These are phyloP conservation scores for Neoarthrinium moseri DNA, from an alignment of 2,329 filamentous ascomycete species.

Conservation along the genomic window DNA sequence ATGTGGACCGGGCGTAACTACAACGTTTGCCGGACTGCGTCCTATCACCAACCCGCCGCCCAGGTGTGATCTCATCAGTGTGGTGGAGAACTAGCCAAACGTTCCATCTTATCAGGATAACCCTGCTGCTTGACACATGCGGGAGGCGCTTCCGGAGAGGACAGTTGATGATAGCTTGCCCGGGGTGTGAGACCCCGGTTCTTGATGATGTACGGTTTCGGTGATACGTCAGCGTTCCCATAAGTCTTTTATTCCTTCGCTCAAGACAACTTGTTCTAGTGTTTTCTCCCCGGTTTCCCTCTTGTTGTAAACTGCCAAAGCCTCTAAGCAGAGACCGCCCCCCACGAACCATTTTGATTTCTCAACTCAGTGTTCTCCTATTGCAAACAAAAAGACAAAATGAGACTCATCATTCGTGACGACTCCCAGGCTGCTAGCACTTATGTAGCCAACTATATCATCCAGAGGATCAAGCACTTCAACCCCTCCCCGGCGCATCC, in stretches of 20 bases:
- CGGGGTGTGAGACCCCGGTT: too few species aligned
- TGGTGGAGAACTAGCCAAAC: conserved; percentile 25
- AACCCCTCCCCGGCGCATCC: conserved; percentile 69
- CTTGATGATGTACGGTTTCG: conserved; percentile 2
- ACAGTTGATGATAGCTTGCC: too few species aligned
- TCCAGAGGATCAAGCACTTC: conserved; percentile 78
- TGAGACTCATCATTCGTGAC: conserved; percentile 83
- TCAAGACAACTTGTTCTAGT: too few species aligned
- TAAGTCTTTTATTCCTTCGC: conserved; percentile 2
- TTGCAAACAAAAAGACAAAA: conserved; percentile 34
- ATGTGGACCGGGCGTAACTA: background rate
- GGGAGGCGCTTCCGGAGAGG: too few species aligned
- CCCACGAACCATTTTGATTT: conserved; percentile 10
- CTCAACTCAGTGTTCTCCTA: conserved; percentile 17
- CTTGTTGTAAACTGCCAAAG: conserved; percentile 1
- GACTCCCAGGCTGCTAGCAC: conserved; percentile 65
- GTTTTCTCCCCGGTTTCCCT: background rate
- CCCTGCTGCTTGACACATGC: too few species aligned
- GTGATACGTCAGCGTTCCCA: conserved; percentile 5
- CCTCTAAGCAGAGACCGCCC: background rate
- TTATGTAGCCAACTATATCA: conserved; percentile 80
- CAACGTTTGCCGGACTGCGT: conserved; percentile 8
- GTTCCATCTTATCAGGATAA: conserved; percentile 26
- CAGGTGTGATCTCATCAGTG: conserved; percentile 17
- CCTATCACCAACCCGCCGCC: background rate